These are phyloP conservation scores for Erodium maritimum DNA, from an alignment of 345 rosid species.

Conservation along the genomic window DNA sequence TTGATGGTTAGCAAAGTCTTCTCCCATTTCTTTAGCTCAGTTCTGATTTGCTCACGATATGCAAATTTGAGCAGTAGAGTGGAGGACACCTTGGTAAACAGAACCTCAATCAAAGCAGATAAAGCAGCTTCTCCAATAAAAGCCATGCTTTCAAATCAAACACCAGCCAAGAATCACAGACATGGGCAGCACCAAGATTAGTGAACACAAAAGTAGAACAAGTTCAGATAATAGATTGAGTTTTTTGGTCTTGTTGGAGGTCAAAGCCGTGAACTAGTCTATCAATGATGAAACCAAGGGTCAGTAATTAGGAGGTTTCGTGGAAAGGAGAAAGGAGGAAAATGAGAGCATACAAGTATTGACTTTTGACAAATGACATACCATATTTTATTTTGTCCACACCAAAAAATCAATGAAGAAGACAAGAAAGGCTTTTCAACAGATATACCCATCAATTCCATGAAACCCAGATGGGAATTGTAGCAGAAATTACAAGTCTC, in stretches of 20 bases:
- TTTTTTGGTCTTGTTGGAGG: neutral
- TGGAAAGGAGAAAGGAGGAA: neutral
- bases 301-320: neutral
- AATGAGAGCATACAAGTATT: neutral
- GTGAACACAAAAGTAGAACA: neutral
- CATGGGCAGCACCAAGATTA: neutral
- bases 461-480: no score
- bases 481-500: no score
- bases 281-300: neutral
- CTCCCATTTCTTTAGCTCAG: conserved; percentile 13
- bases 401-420: no score
- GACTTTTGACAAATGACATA: neutral
- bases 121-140: neutral
- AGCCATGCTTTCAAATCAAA: neutral
- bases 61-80: conserved; percentile 5
- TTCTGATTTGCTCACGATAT: neutral
- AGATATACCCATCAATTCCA: no score
- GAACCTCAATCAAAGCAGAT: conserved; percentile 2
- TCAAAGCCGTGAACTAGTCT: neutral
- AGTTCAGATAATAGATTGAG: neutral
- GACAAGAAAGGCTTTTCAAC: no score
- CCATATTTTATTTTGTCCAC: neutral
- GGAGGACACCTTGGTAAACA: conserved; percentile 11
- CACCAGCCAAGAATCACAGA: no score
- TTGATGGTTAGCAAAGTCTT: neutral